phyloP scores from a whole-genome alignment of 805 yeast genomes.

The Ogataea degrootiae region DNA sequence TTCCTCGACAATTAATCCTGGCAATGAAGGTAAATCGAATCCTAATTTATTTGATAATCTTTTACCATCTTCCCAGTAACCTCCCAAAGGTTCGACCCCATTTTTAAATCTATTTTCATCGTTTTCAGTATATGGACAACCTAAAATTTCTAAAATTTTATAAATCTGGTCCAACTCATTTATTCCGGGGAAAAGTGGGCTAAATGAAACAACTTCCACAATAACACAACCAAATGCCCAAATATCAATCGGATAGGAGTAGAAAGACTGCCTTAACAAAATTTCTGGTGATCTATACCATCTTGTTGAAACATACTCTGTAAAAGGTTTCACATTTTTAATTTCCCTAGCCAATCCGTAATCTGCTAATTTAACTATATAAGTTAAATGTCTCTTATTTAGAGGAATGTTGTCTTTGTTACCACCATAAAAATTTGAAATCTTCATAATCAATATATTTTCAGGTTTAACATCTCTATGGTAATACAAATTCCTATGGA shows the following conservation, averaged over 20 bases:
- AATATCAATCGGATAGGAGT: constrained; percentile 69
- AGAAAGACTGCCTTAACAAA: constrained; percentile 54
- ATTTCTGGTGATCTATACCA: constrained; percentile 89
- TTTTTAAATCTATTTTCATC: constrained; percentile 3
- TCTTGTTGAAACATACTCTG: constrained; percentile 76
- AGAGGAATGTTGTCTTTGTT: constrained; percentile 33
- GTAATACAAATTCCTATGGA: constrained; percentile 62
- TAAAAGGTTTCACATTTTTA: constrained; percentile 49
- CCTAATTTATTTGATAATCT: constrained; percentile 50
- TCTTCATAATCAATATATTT: constrained; percentile 68
- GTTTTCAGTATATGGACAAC: constrained; percentile 52
- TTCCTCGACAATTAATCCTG: constrained; percentile 44
- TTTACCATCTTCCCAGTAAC: constrained; percentile 66
- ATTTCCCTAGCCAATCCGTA: constrained; percentile 71
- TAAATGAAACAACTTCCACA: constrained; percentile 63
- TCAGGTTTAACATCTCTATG: constrained; percentile 96
- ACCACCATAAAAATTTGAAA: constrained; percentile 48
- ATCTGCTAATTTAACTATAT: constrained; percentile 72
- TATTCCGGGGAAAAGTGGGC: constrained; percentile 81
- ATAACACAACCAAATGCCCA: constrained; percentile 88
- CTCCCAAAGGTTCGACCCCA: constrained; percentile 50
- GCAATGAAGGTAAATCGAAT: constrained; percentile 49
- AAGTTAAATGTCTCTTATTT: constrained; percentile 37
- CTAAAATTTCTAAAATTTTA: constrained; percentile 62
- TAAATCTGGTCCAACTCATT: constrained; percentile 76